Base-by-base conservation (phyloP, 768 basidiomycete species). In the Punctularia strigosozonata region DNA sequence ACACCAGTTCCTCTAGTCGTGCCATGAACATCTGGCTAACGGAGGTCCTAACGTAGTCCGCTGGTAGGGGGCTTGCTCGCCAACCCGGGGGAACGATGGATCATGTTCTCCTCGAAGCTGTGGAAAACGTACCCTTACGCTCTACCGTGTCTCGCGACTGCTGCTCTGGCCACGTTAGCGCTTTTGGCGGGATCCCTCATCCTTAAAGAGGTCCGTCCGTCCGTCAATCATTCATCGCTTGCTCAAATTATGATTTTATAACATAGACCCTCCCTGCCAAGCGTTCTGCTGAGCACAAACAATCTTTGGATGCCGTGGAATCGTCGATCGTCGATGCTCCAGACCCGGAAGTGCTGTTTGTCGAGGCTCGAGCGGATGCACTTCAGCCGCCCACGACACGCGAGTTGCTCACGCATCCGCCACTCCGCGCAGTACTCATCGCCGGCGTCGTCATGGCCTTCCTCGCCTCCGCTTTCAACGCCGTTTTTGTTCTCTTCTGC, bases 401-500 rank as follows among this genome's bases (percentile, higher is more conserved):
- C 35, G 46, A 60, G 13, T 50, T 78, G 17, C 47, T 76, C 15
- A 58, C 66, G 6, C 63, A 68, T 17, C 76, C 77, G 2, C 59
- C 71, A 36, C 68, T 80, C 35, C 63, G 64, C 7, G 65, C 71
- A 13, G 48, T 80, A 30, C 64, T 68, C 32, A 44, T 62, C 26
- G 78, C 75, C 25, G 73, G 71, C 3, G 67, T 63, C 44, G 64
- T 65, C 2, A 58, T 80, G 10, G 63, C 62, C 32, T 79, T 77
- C 56, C 60, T 71, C 44, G 62, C 60, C 7, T 72, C 71, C 1
- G 67, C 69, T 1, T 83, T 77, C 43, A 77, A 79, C 35, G 73
- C 76, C 12, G 69, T 78, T 6, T 81, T 81, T 47, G 75, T 79
- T 6, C 61, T 82, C 22, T 79, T 75, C 48, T 77, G 73, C 43